phyloP scores from a whole-genome alignment of 176 grass and related monocot genomes.

The Rhynchospora breviuscula region DNA sequence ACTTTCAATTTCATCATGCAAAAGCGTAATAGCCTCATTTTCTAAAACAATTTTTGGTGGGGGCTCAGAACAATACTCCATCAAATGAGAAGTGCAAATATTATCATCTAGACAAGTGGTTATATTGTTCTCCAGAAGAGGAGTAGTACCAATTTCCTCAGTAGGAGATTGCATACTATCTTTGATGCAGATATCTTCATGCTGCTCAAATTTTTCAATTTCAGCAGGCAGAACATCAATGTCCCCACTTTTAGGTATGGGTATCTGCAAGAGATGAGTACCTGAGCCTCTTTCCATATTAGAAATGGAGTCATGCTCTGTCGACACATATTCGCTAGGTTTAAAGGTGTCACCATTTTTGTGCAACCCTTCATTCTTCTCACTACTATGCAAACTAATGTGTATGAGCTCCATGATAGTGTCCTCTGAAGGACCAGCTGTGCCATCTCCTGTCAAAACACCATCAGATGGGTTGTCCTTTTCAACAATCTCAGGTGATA shows the following conservation, averaged over 20 bases:
- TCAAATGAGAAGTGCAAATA: background rate
- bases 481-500: conserved; percentile 16
- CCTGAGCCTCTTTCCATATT: background rate
- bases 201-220: conserved; percentile 15
- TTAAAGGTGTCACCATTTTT: background rate
- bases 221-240: conserved; percentile 1
- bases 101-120: background rate
- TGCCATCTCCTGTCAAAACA: background rate
- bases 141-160: background rate
- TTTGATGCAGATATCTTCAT: background rate
- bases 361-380: conserved; percentile 12
- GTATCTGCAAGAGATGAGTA: background rate
- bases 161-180: background rate
- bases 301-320: background rate
- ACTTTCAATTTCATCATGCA: background rate
- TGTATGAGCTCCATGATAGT: background rate
- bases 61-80: background rate
- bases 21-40: background rate
- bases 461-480: background rate
- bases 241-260: background rate
- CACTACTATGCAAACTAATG: background rate
- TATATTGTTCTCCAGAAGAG: background rate
- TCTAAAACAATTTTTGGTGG: conserved; percentile 1
- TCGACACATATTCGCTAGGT: background rate
- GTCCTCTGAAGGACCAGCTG: background rate